These are phyloP conservation scores for Albifimbria verrucaria DNA, from an alignment of 2,329 filamentous ascomycete species.

Conservation along the genomic window DNA sequence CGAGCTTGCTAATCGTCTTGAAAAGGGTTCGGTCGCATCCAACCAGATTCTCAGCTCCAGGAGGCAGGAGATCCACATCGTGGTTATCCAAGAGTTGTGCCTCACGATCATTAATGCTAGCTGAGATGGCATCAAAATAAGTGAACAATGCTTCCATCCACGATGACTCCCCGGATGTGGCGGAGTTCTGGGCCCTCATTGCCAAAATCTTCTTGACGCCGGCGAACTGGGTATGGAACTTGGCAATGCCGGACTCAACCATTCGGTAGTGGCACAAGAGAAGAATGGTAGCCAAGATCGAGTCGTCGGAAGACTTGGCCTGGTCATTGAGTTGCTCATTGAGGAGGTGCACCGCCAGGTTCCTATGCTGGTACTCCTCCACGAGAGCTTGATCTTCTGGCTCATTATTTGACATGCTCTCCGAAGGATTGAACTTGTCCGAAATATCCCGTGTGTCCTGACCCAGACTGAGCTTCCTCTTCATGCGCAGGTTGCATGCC, in stretches of 20 bases:
- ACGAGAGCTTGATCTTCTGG: slow-evolving; percentile 64
- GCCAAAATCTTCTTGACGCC: slow-evolving; percentile 87
- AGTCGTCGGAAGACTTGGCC: slow-evolving; percentile 73
- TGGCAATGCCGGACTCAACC: slow-evolving; percentile 87
- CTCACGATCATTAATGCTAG: slow-evolving; percentile 88
- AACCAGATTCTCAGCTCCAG: slow-evolving; percentile 77
- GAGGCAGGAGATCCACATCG: slow-evolving; percentile 46
- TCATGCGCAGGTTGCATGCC: slow-evolving; percentile 87
- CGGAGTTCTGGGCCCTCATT: slow-evolving; percentile 54
- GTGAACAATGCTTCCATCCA: slow-evolving; percentile 95
- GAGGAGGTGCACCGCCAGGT: slow-evolving; percentile 73
- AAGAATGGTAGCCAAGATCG: slow-evolving; percentile 81
- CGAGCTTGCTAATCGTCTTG: slow-evolving; percentile 79
- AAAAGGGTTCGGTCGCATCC: slow-evolving; percentile 87
- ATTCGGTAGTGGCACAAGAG: slow-evolving; percentile 90
- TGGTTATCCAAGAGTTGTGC: slow-evolving; percentile 67
- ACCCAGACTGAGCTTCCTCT: slow-evolving; percentile 62
- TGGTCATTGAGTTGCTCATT: slow-evolving; percentile 82
- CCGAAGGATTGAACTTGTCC: slow-evolving; percentile 45
- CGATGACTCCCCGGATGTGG: slow-evolving; percentile 63
- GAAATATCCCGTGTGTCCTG: slow-evolving; percentile 51
- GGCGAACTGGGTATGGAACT: slow-evolving; percentile 90
- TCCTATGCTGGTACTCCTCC: slow-evolving; percentile 80
- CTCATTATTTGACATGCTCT: slow-evolving; percentile 43
- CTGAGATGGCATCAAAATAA: slow-evolving; percentile 91